Conservation (phyloP, 805 yeast species). For the Debaryomyces hansenii region DNA sequence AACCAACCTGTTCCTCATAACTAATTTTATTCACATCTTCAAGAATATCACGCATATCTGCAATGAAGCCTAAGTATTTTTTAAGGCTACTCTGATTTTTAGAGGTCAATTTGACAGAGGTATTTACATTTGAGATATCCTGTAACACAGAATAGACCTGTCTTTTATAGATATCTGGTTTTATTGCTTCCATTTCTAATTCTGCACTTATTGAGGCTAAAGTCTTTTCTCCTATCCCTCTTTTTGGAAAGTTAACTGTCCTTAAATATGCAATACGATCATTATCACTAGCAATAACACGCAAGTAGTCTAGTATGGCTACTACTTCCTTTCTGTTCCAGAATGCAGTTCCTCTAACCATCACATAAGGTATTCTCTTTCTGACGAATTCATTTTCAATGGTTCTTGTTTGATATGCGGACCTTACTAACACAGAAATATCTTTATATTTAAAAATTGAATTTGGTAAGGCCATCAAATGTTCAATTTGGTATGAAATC, state of each 20-base stretch:
- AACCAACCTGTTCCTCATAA: background rate
- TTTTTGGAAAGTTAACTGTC: slow-evolving; percentile 57
- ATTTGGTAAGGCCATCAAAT: slow-evolving; percentile 45
- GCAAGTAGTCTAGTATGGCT: slow-evolving; percentile 60
- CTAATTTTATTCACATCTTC: slow-evolving; percentile 6
- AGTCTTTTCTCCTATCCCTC: slow-evolving; percentile 67
- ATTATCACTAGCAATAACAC: slow-evolving; percentile 56
- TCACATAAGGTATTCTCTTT: slow-evolving; percentile 58
- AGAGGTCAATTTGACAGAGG: slow-evolving; percentile 9
- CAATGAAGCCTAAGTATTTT: slow-evolving; percentile 26
- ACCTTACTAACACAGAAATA: slow-evolving; percentile 70
- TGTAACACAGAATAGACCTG: slow-evolving; percentile 11
- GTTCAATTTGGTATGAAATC: slow-evolving; percentile 55
- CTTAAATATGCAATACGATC: slow-evolving; percentile 64
- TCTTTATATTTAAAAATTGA: slow-evolving; percentile 51
- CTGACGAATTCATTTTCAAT: slow-evolving; percentile 64
- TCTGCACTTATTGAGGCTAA: slow-evolving; percentile 27
- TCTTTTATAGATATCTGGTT: slow-evolving; percentile 1
- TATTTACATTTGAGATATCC: slow-evolving; percentile 3
- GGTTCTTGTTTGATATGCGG: slow-evolving; percentile 58
- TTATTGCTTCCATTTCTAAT: slow-evolving; percentile 7
- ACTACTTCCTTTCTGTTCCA: slow-evolving; percentile 77
- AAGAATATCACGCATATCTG: slow-evolving; percentile 14
- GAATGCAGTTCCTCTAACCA: slow-evolving; percentile 74
- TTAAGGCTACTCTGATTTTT: slow-evolving; percentile 16